Evolutionary conservation across 1,284 basidiomycete species (phyloP).

Genomic region (Puccinia novopanici): DNA sequence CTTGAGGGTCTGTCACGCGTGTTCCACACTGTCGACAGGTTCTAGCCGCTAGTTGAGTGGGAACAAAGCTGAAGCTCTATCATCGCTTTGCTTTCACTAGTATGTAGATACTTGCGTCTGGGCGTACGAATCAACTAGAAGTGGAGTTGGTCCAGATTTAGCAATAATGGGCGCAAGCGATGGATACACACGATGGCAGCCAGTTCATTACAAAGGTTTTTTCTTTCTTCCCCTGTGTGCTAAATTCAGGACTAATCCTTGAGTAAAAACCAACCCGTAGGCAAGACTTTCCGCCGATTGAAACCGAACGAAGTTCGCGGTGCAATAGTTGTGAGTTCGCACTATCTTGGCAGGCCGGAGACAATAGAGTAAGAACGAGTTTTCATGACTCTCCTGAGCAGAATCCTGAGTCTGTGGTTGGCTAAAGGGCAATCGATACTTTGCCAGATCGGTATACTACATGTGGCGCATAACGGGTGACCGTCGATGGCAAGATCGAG

Average conservation of each 20-base stretch:
- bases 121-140: slow-evolving; percentile 59
- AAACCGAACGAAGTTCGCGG: slow-evolving; percentile 55
- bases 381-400: background rate
- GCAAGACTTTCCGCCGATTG: slow-evolving; percentile 25
- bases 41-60: background rate
- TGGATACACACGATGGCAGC: slow-evolving; percentile 10
- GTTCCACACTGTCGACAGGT: slow-evolving; percentile 10
- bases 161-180: slow-evolving; percentile 53
- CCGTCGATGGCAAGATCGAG: slow-evolving; percentile 62
- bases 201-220: slow-evolving; percentile 26
- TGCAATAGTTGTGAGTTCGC: slow-evolving; percentile 53
- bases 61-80: slow-evolving; percentile 33
- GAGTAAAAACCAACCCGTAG: background rate
- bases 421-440: background rate
- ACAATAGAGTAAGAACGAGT: slow-evolving; percentile 63
- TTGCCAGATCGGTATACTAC: slow-evolving; percentile 59
- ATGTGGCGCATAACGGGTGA: slow-evolving; percentile 66
- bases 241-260: background rate
- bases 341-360: slow-evolving; percentile 63
- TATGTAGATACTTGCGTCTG: slow-evolving; percentile 64
- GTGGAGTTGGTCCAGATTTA: slow-evolving; percentile 58
- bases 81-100: slow-evolving; percentile 55
- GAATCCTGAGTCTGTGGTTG: no score
- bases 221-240: background rate
- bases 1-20: slow-evolving; percentile 43